Evolutionary conservation across 805 yeast genomes (phyloP), one percentile per base, ranked within the genome.

Genomic region (Schwanniomyces pseudopolymorphus): DNA sequence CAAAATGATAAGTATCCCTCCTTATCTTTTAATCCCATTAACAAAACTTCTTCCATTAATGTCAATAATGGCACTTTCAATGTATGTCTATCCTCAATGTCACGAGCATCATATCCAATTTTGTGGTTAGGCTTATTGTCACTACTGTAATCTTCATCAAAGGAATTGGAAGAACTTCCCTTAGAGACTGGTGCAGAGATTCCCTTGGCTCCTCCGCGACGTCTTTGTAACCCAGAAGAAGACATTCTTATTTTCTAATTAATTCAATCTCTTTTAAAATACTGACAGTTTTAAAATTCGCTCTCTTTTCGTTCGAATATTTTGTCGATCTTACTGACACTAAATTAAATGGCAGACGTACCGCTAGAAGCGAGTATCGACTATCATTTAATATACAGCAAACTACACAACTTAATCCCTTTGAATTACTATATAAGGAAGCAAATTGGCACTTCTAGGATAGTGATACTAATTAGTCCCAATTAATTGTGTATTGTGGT

Each of bases 1-100:
- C 99, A 94, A 69, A 94, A 94, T 24, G 97, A 89, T 39, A 94
- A 75, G 66, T 92, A 90, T 10, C 99, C 99, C 67, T 94, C 98
- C 57, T 87, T 87, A 68, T 94, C 98, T 61, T 92, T 91, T 54
- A 94, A 77, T 4, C 99, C 99, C 73, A 94, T 79, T 52, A 94
- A 77, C 53, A 94, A 73, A 5, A 94, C 97, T 68, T 94, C 99
- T 67, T 94, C 99, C 97, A 94, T 90, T 54, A 94, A 71, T 0
- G 99, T 94, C 55, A 94, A 75, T 37, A 82, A 72, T 1, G 99
- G 99, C 24, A 73, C 66, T 41, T 72, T 69, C 44, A 68, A 60
- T 46, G 68, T 64, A 14, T 60, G 53, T 42, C 69, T 68, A 44
- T 71, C 73, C 38, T 68, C 72, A 38, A 81, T 66, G 59, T 85